Evolutionary conservation across 1,139 yeast genomes (phyloP).

Genomic region (Lizanozyma gosingica): DNA sequence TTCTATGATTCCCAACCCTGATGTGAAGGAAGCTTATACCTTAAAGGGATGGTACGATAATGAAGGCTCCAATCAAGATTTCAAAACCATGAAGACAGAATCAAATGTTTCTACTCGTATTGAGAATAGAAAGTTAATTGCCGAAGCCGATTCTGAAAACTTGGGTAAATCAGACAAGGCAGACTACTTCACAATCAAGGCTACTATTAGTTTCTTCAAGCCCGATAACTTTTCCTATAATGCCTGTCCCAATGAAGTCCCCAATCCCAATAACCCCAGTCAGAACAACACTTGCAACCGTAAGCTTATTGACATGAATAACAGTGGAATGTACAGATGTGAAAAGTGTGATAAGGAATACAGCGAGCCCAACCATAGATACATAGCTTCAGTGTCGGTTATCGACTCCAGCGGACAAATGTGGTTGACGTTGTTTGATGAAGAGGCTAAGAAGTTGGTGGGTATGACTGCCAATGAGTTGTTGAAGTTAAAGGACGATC

Average conservation of each 20-base stretch:
- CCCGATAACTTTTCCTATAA: conserved; percentile 80
- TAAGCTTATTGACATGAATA: conserved; percentile 67
- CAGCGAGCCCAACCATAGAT: conserved; percentile 67
- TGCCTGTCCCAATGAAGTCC: conserved; percentile 60
- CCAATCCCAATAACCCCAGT: conserved; percentile 9
- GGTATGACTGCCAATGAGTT: conserved; percentile 67
- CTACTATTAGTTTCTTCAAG: conserved; percentile 61
- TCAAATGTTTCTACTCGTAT: conserved; percentile 20
- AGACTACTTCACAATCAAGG: conserved; percentile 70
- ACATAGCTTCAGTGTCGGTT: conserved; percentile 61
- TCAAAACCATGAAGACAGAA: conserved; percentile 50
- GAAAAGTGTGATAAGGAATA: conserved; percentile 76
- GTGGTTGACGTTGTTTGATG: conserved; percentile 86
- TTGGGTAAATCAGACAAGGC: conserved; percentile 69
- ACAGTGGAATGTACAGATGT: conserved; percentile 76
- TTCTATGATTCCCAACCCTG: conserved; percentile 71
- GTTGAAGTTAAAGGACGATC: conserved; percentile 37
- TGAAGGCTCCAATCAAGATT: conserved; percentile 55
- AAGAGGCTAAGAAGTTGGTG: conserved; percentile 61
- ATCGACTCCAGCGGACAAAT: conserved; percentile 76
- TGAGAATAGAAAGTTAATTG: conserved; percentile 53
- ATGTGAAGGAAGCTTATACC: conserved; percentile 75
- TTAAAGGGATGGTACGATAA: conserved; percentile 94
- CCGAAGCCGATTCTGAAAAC: conserved; percentile 58
- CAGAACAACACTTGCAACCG: conserved; percentile 54